A percentile compares a stretch with the other conserved stretches of the same genome.
phyloP scores from a whole-genome alignment of 2,329 filamentous ascomycete genomes.

The Penicillium decumbens region DNA sequence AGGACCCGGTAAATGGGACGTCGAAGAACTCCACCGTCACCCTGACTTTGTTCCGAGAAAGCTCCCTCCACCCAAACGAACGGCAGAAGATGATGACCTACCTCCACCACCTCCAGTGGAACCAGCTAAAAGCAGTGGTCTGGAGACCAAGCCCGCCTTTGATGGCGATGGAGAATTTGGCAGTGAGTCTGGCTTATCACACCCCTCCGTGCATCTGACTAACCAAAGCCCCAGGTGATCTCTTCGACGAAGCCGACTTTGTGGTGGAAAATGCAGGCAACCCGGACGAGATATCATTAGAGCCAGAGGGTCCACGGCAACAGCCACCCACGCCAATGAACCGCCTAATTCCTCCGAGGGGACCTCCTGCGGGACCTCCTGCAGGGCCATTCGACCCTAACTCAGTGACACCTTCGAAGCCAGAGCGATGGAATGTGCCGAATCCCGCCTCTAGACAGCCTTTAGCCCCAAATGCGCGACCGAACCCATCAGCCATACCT shows the following conservation, averaged over 20 bases:
- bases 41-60: constrained; percentile 63
- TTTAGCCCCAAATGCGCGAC: constrained; percentile 21
- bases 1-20: constrained; percentile 70
- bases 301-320: constrained; percentile 27
- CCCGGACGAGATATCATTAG: constrained; percentile 69
- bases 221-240: constrained; percentile 42
- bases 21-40: constrained; percentile 76
- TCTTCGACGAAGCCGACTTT: constrained; percentile 75
- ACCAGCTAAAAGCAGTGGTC: constrained; percentile 29
- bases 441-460: constrained; percentile 21
- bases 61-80: constrained; percentile 30
- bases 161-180: constrained; percentile 43
- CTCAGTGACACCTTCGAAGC: constrained; percentile 39
- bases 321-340: constrained; percentile 28
- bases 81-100: constrained; percentile 49
- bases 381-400: constrained; percentile 20
- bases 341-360: constrained; percentile 19
- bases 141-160: constrained; percentile 28
- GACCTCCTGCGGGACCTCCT: constrained; percentile 11
- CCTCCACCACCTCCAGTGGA: constrained; percentile 33
- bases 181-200: constrained; percentile 27
- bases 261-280: constrained; percentile 64
- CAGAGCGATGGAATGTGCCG: constrained; percentile 29
- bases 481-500: constrained; percentile 18
- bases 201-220: constrained; percentile 6